Evolutionary conservation across 345 rosid genomes (phyloP), one percentile per base, ranked within the genome.

Genomic region (Iberis pinnata): DNA sequence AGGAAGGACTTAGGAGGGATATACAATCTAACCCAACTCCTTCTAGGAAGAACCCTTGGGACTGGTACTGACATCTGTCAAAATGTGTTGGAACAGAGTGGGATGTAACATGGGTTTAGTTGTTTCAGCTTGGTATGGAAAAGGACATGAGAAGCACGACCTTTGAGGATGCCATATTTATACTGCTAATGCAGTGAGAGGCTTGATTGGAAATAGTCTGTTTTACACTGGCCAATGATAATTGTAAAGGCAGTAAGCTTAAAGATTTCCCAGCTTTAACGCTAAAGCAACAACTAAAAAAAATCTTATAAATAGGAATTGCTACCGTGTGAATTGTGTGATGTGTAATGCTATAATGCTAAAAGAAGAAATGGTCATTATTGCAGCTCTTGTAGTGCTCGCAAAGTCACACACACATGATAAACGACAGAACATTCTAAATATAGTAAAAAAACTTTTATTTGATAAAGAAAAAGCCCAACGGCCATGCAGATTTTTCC

Each of bases 31-130:
- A n/a, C n/a, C n/a, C n/a, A n/a, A n/a, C n/a, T n/a, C n/a, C n/a
- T n/a, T n/a, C n/a, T n/a, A 44, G 37, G 56, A 48, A 33, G 49
- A 72, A 46, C 47, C 50, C 2, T 11, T 35, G 19, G 20, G 47
- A 36, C 12, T 52, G 45, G 17, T 63, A 2, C 17, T 11, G 40
- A 57, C 10, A 19, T 49, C 67, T 18, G 6, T 64, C 11, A 51
- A 53, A 1, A 25, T 41, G 33, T 60, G 42, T 27, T 12, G 29
- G 44, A 35, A 36, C 18, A 65, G 72, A 32, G n/a, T 68, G 7
- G 75, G 60, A 38, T 75, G 80, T 74, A 75, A 65, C 65, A 65
- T 62, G 72, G 56, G 74, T 58, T 26, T 75, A 16, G 70, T 75
- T 32, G 43, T 72, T 37, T 72, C 75, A 5, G 63, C 64, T 32